Evolutionary conservation across 1,139 yeast species (phyloP).

Genomic region (Debaryomycetaceae sp.): DNA sequence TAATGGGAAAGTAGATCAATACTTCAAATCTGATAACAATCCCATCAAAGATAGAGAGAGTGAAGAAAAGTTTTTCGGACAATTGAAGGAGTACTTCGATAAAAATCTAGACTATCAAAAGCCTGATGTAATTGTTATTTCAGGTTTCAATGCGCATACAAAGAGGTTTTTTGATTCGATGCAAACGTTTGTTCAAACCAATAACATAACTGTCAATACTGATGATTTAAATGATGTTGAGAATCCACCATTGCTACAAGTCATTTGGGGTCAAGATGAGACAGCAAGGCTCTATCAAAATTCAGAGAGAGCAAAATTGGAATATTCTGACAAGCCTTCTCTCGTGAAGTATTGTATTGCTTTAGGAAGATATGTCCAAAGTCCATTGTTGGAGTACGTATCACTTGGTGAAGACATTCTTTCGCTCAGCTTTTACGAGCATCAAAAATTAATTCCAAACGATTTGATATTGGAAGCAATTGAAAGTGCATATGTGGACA

Average conservation of each 20-base stretch:
- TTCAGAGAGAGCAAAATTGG: constrained; percentile 70
- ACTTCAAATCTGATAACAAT: constrained; percentile 71
- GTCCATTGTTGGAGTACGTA: constrained; percentile 85
- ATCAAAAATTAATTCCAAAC: constrained; percentile 67
- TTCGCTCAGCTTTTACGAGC: constrained; percentile 69
- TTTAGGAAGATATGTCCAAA: constrained; percentile 85
- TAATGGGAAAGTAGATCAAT: constrained; percentile 73
- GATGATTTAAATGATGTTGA: constrained; percentile 40
- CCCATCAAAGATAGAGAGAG: constrained; percentile 58
- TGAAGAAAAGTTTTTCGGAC: constrained; percentile 54
- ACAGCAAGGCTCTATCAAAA: constrained; percentile 87
- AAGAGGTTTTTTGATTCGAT: constrained; percentile 59
- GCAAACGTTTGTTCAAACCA: constrained; percentile 53
- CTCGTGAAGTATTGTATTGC: constrained; percentile 85
- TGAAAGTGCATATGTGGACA: constrained; percentile 84
- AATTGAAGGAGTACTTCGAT: constrained; percentile 42
- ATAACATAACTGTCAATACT: constrained; percentile 53
- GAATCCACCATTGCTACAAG: constrained; percentile 46
- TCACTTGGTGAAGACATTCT: constrained; percentile 71
- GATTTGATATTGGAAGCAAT: constrained; percentile 65
- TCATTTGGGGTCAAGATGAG: constrained; percentile 89
- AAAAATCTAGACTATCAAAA: constrained; percentile 31
- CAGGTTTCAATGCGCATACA: constrained; percentile 81
- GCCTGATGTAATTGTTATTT: constrained; percentile 88
- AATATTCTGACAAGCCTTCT: constrained; percentile 84